phyloP scores from a whole-genome alignment of 768 basidiomycete species.

The Pisolithus sp. region DNA sequence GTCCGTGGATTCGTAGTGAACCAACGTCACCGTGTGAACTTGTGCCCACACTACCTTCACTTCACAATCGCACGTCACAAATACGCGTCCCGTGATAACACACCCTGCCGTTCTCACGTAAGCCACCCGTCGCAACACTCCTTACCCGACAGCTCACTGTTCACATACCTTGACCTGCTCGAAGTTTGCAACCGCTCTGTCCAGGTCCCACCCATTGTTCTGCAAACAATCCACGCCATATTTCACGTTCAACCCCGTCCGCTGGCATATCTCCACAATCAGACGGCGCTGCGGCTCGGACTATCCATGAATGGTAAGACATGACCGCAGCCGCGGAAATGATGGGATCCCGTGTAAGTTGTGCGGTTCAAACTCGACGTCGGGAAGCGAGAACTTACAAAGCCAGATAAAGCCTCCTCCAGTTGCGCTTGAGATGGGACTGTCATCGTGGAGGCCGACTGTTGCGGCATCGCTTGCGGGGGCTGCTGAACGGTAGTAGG shows the following conservation, averaged over 20 bases:
- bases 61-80: slow-evolving; percentile 24
- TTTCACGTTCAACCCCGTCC: slow-evolving; percentile 72
- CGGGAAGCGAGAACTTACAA: slow-evolving; percentile 43
- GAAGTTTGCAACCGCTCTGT: slow-evolving; percentile 77
- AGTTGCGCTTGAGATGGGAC: slow-evolving; percentile 36
- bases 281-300: slow-evolving; percentile 64
- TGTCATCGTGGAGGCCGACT: slow-evolving; percentile 13
- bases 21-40: slow-evolving; percentile 10
- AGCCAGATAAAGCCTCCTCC: slow-evolving; percentile 43
- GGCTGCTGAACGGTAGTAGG: slow-evolving; percentile 9
- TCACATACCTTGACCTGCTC: slow-evolving; percentile 75
- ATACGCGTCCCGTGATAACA: slow-evolving; percentile 50
- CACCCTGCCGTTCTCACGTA: slow-evolving; percentile 34
- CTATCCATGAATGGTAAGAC: slow-evolving; percentile 29
- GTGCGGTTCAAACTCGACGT: slow-evolving; percentile 5
- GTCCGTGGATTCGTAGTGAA: background rate
- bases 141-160: background rate
- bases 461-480: slow-evolving; percentile 21
- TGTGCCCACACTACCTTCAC: background rate
- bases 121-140: slow-evolving; percentile 11
- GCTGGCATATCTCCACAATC: slow-evolving; percentile 62
- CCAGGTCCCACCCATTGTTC: slow-evolving; percentile 80
- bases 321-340: slow-evolving; percentile 7
- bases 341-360: slow-evolving; percentile 7
- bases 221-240: slow-evolving; percentile 82